These are phyloP conservation scores for Hirsutella thompsonii DNA, from an alignment of 2,329 filamentous ascomycete genomes.

Conservation along the genomic window DNA sequence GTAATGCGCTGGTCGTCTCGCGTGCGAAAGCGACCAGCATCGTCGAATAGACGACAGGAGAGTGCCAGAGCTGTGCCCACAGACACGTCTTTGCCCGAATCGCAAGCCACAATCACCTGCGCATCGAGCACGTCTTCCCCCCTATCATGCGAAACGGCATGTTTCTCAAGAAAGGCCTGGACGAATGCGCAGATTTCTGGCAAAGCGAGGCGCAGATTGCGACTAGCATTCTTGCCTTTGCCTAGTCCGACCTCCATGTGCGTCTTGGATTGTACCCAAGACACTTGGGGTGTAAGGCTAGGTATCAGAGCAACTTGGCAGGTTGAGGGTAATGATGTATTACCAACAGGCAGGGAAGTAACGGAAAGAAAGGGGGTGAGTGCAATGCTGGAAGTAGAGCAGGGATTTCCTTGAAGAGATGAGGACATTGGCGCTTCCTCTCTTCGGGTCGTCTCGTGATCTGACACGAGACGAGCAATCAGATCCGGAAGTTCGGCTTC, in stretches of 20 bases:
- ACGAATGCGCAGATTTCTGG: conserved; percentile 48
- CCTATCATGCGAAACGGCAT: no score
- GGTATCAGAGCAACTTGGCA: conserved; percentile 32
- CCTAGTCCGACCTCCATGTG: conserved; percentile 50
- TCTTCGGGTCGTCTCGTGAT: conserved; percentile 5
- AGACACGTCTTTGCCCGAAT: conserved; percentile 67
- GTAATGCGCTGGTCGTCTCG: conserved; percentile 31
- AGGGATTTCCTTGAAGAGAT: background rate
- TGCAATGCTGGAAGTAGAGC: conserved; percentile 4
- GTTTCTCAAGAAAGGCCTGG: conserved; percentile 18
- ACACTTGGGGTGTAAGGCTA: conserved; percentile 28
- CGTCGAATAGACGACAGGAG: conserved; percentile 59
- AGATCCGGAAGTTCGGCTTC: conserved; percentile 50
- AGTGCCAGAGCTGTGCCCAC: conserved; percentile 66
- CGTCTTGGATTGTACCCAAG: conserved; percentile 22
- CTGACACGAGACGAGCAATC: conserved; percentile 31
- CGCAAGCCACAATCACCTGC: conserved; percentile 51
- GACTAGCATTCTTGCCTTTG: conserved; percentile 64
- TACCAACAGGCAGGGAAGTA: conserved; percentile 16
- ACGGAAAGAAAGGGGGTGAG: conserved; percentile 25
- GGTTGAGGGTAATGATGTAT: conserved; percentile 5
- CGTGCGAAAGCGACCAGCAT: conserved; percentile 36
- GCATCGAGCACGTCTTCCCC: background rate
- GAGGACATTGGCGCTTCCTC: background rate
- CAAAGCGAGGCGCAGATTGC: conserved; percentile 65